Conservation (phyloP, 306 rosid species). For the Biancaea sappan region DNA sequence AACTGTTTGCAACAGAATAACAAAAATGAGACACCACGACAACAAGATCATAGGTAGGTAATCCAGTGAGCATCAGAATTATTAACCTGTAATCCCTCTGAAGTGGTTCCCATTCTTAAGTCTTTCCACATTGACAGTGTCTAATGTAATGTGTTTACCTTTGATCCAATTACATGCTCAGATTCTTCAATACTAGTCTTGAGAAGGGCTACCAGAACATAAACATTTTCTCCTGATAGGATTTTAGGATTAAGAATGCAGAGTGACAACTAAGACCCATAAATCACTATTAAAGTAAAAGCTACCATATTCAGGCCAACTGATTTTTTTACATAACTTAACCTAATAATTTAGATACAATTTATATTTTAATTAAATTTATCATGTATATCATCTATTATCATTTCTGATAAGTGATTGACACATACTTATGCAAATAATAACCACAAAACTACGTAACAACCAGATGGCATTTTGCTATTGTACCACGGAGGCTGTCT, state of each 20-base stretch:
- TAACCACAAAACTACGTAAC: neutral
- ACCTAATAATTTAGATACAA: neutral
- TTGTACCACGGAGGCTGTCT: neutral
- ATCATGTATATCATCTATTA: neutral
- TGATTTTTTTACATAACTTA: neutral
- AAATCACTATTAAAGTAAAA: neutral
- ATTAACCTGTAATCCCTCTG: neutral
- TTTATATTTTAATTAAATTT: neutral
- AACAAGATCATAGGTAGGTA: constrained; percentile 27
- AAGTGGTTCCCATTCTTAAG: neutral
- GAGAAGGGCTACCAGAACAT: neutral
- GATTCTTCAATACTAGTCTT: neutral
- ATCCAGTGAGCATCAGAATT: neutral
- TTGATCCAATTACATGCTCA: constrained; percentile 19
- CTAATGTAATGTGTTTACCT: constrained; percentile 7
- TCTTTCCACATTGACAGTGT: neutral
- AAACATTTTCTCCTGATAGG: neutral
- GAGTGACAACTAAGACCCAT: too few species aligned
- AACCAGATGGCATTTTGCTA: neutral
- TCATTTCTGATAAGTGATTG: neutral
- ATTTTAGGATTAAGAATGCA: neutral
- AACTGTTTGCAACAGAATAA: constrained; percentile 1
- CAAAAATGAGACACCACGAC: constrained; percentile 22
- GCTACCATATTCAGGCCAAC: neutral
- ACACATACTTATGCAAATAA: neutral